A percentile compares a stretch with the other conserved stretches of the same genome.
Conservation (phyloP, 345 rosid genomes). For the Arabis hirsuta region DNA sequence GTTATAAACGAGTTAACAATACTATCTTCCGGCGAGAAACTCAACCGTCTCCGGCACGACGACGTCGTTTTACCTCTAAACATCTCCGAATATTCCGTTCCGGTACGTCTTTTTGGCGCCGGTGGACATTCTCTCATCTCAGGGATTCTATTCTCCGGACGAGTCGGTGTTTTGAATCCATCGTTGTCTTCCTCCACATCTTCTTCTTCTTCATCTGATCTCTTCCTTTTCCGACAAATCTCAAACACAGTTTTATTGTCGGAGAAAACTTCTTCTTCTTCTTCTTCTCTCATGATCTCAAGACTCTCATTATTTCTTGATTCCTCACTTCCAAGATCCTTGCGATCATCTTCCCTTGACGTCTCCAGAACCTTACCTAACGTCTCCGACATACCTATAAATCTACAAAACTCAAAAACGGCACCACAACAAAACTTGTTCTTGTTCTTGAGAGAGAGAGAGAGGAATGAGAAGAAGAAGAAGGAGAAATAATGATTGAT, state of each 20-base stretch:
- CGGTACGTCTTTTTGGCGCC: slow-evolving; percentile 25
- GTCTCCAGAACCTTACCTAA: not conserved
- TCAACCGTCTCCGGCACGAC: slow-evolving; percentile 38
- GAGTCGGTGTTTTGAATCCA: slow-evolving; percentile 43
- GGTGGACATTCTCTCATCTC: slow-evolving; percentile 39
- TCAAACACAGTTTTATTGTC: slow-evolving; percentile 26
- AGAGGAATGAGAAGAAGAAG: not conserved
- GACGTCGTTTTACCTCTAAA: slow-evolving; percentile 5
- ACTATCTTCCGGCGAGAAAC: slow-evolving; percentile 22
- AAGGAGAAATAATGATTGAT: slow-evolving; percentile 26
- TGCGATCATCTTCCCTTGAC: too few species aligned
- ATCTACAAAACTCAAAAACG: slow-evolving; percentile 14
- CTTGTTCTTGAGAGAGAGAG: slow-evolving; percentile 17
- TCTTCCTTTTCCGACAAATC: slow-evolving; percentile 32
- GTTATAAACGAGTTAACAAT: slow-evolving; percentile 15
- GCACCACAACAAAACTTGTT: not conserved
- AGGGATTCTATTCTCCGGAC: slow-evolving; percentile 41
- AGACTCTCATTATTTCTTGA: too few species aligned
- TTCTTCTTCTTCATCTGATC: slow-evolving; percentile 32
- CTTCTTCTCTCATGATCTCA: not conserved
- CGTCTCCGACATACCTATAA: slow-evolving; percentile 25
- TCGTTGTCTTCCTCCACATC: slow-evolving; percentile 31
- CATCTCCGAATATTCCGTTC: slow-evolving; percentile 5
- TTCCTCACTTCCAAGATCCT: too few species aligned
- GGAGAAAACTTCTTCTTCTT: slow-evolving; percentile 5